Evolutionary conservation across 106 monocot species (phyloP), one percentile per base, ranked within the genome.

Genomic region (Chionographis japonica): DNA sequence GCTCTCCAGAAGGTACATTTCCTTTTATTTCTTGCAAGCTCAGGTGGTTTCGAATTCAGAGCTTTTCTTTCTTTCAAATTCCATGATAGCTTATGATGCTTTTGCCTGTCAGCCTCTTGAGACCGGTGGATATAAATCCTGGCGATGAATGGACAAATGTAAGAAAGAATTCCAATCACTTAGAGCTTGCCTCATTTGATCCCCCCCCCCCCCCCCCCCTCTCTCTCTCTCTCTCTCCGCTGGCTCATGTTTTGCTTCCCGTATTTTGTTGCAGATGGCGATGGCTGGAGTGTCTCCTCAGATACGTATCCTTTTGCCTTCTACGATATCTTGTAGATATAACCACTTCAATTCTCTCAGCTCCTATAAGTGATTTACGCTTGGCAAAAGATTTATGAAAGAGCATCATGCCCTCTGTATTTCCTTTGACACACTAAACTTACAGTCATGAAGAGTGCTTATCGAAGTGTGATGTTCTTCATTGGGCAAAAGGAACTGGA

Each of bases 101-200:
- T 68, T 76, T 60, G 2, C 38, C 52, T 71, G 14, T 52, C 72
- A 98, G 92, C 71, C 89, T 77, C 56, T 85, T 97, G 92, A 81
- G 74, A 75, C 84, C 92, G 39, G 63, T 97, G 49, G 97, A 97
- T 61, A 83, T 83, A 65, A 97, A 90, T 85, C 97, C 97, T 50
- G 69, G 85, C 57, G 92, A 92, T 58, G 92, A 97, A 72, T 98
- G 97, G 97, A 90, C 70, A 78, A 98, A 90, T 83, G 97, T 92
- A 81, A 81, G 92, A 54, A 27, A 68, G 50, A 66, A 9, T 67
- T 54, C 4, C 9, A 16, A n/a, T 39, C 64, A 46, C 18, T n/a
- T 3, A 38, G 53, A 16, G 20, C 2, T 55, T 72, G 4, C 9
- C 17, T 55, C n/a, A 55, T 66, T 56, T 40, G 37, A 3, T 60